Evolutionary conservation across 768 basidiomycete genomes (phyloP), one percentile per base, ranked within the genome.

Genomic region (Hypholoma fasciculare): DNA sequence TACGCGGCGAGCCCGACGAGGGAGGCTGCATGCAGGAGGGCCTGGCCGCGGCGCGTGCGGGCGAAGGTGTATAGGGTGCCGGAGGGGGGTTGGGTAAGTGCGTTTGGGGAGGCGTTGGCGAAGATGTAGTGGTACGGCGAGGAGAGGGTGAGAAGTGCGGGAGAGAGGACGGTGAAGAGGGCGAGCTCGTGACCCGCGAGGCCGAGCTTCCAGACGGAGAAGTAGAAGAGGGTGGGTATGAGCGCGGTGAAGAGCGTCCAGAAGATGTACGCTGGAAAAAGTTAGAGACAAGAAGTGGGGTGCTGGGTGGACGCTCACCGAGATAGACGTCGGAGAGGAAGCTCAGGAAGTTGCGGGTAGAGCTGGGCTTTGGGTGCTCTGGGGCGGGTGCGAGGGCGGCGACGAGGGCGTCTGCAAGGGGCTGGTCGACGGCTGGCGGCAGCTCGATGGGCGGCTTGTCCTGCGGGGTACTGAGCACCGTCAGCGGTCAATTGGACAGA

Each of bases 121-220:
- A 65, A 65, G 12, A 65, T 58, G 36, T 63, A 63, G 7, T 57
- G 26, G 27, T 64, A 63, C 0, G 62, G 61, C 4, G 76, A 68
- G 1, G 76, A 64, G 42, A 82, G 69, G 0, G 80, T 75, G 12
- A 95, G 78, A 13, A 92, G 66, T 5, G 81, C 61, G 0, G 92
- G 91, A 0, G 93, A 85, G 26, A 96, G 80, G 7, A 85, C 84
- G 7, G 83, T 80, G 8, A 95, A 75, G 3, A 93, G 73, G 0
- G 92, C 82, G 14, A 92, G 77, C 67, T 96, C 94, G 37, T 88
- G 83, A 4, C 94, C 94, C 11, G 90, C 85, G 30, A 96, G 79
- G 26, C 89, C 92, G 16, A 95, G 85, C 67, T 92, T 82, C 94
- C 94, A 95, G 17, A 96, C 85, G 23, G 91, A 94, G 74, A 93